Percentiles rank a stretch among this genome's conserved stretches.
Conservation (phyloP, 257 asterid genomes). For the Petrea volubilis region DNA sequence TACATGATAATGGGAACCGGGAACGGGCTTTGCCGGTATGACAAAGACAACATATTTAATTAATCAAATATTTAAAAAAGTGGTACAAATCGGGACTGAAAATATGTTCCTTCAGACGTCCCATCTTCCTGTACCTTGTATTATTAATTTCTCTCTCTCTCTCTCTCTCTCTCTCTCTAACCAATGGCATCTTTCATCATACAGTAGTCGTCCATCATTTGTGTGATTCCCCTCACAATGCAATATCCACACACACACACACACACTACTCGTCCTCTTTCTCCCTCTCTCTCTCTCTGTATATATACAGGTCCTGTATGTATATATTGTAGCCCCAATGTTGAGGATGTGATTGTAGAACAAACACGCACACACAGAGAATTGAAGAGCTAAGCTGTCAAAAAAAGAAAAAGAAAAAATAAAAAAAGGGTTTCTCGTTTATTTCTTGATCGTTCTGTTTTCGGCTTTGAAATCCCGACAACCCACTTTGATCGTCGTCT, state of each 20-base stretch:
- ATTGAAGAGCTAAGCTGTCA: too few species aligned
- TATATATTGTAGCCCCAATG: not conserved
- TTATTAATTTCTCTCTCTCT: not conserved
- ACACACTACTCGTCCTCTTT: not conserved
- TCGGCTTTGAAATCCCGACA: not conserved
- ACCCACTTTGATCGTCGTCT: not conserved
- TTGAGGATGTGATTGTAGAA: not conserved
- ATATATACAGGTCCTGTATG: not conserved
- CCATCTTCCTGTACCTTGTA: not conserved
- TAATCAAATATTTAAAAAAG: not conserved
- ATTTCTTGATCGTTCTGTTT: not conserved
- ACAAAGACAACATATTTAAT: not conserved
- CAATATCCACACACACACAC: too few species aligned
- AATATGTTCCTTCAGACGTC: slow-evolving; percentile 5
- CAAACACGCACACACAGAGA: too few species aligned
- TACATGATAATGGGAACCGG: slow-evolving; percentile 5
- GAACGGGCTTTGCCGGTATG: slow-evolving; percentile 13
- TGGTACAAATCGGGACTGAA: not conserved
- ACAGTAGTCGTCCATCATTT: too few species aligned
- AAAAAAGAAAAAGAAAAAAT: too few species aligned
- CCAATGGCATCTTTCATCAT: too few species aligned
- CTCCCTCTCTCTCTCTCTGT: not conserved
- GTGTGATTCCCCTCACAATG: too few species aligned
- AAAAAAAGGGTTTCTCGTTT: not conserved
- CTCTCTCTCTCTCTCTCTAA: too few species aligned